Evolutionary conservation across 148 eudicot genomes (phyloP), one percentile per base, ranked within the genome.

Genomic region (Rhododendron ovatum): DNA sequence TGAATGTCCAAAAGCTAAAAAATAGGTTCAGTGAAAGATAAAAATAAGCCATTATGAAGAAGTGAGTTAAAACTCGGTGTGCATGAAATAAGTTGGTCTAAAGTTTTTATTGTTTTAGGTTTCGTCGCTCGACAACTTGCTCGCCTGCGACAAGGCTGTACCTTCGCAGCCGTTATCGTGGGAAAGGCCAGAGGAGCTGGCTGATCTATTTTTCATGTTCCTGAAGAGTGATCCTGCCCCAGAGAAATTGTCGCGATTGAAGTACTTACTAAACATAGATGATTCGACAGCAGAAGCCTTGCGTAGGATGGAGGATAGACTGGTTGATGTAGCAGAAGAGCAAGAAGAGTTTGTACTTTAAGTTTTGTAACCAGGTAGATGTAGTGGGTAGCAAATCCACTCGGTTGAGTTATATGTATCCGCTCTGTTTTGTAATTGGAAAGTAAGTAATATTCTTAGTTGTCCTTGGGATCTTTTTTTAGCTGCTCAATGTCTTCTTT

Each of bases 131-230:
- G 94, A 94, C 80, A 92, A 95, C 89, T 87, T 95, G 90, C 90
- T 97, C 80, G 95, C 98, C 24, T 97, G 98, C 41, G 99, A 97
- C 90, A 97, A 95, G 93, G 99, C 98, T 87, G 95, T 95, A 53
- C 91, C 94, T 67, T 88, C 99, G 55, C 89, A 90, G 79, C 98
- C 98, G 0, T 85, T 95, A 65, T 93, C 98, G 39, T 94, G 98
- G 98, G 96, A 93, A 78, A 89, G 91, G 61, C 93, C 93, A 0
- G 95, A 93, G 84, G 99, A 97, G 88, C 88, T 95, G 57, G 90
- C 85, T 14, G 98, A 95, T 90, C 92, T 95, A 78, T 97, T 90
- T 86, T 85, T 86, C 48, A 84, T 92, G 81, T 97, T 93, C 88
- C 74, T 88, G 67, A 94, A 89, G 85, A 94, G 91, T 50, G 90